These are phyloP conservation scores for Fusarium nurragi DNA, from an alignment of 2,329 filamentous ascomycete genomes.

Conservation along the genomic window DNA sequence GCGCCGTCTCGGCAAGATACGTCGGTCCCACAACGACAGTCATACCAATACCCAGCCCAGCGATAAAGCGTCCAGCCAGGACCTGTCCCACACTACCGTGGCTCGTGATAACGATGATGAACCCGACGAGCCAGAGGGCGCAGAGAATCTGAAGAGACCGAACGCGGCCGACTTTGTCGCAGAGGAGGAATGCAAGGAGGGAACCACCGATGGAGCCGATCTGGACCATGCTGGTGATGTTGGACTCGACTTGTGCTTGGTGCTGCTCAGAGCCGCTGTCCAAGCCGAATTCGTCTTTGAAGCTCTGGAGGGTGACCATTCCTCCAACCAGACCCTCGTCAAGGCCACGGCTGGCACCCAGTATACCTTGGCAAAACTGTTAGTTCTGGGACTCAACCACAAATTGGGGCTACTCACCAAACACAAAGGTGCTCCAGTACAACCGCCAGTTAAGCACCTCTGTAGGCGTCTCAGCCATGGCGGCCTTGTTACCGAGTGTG, in stretches of 20 bases:
- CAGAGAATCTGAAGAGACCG: slow-evolving; percentile 13
- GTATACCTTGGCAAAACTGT: not conserved
- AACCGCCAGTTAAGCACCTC: slow-evolving; percentile 24
- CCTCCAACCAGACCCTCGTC: slow-evolving; percentile 71
- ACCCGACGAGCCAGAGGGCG: slow-evolving; percentile 5
- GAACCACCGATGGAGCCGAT: slow-evolving; percentile 72
- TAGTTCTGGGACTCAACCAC: not conserved
- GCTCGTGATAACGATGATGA: slow-evolving; percentile 9
- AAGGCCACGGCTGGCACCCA: slow-evolving; percentile 15
- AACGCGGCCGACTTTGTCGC: slow-evolving; percentile 20
- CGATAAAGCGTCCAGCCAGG: slow-evolving; percentile 12
- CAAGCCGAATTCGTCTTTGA: slow-evolving; percentile 63
- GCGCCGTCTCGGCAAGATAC: slow-evolving; percentile 72
- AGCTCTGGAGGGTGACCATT: slow-evolving; percentile 67
- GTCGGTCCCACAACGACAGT: slow-evolving; percentile 46
- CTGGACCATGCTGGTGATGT: slow-evolving; percentile 77
- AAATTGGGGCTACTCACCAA: not conserved
- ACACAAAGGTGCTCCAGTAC: slow-evolving; percentile 26
- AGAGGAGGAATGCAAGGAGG: slow-evolving; percentile 58
- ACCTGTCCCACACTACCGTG: slow-evolving; percentile 18
- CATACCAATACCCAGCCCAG: slow-evolving; percentile 19
- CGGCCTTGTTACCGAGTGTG: slow-evolving; percentile 17
- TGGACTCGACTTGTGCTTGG: slow-evolving; percentile 69
- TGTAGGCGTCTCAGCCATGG: slow-evolving; percentile 21
- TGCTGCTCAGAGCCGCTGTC: slow-evolving; percentile 57